Conservation (phyloP, 78 protist genomes). For the Dictyostelium capitatum region DNA sequence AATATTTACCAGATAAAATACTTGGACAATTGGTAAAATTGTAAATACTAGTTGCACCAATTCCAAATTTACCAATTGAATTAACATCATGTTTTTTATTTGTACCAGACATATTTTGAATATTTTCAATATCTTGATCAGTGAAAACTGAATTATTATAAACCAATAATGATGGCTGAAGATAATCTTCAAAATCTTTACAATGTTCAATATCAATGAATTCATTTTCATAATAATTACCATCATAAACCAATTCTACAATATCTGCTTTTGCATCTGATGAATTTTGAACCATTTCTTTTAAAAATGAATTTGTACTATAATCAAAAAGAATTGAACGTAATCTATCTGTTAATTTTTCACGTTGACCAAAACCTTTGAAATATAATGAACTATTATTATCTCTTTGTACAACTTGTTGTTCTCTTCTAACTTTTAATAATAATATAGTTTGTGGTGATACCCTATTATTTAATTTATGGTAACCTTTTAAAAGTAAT, state of each 20-base stretch:
- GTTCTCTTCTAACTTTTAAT: no score
- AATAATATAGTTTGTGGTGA: no score
- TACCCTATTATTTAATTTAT: no score
- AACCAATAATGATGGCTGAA: slow-evolving; percentile 19
- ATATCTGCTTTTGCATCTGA: slow-evolving; percentile 34
- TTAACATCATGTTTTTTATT: slow-evolving; percentile 37
- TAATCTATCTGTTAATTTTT: no score
- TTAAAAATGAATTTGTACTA: neutral
- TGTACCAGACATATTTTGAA: neutral
- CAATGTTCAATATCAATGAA: neutral
- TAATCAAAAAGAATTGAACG: no score
- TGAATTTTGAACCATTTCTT: slow-evolving; percentile 23
- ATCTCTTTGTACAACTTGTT: no score
- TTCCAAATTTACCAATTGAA: slow-evolving; percentile 57
- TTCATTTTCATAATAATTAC: neutral
- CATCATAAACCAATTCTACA: neutral
- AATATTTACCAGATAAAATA: neutral
- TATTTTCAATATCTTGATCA: slow-evolving; percentile 43
- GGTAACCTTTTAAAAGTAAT: no score
- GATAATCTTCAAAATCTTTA: neutral
- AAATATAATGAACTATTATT: no score
- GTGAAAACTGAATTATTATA: slow-evolving; percentile 17
- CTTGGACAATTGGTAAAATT: slow-evolving; percentile 20
- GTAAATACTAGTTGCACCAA: slow-evolving; percentile 50
- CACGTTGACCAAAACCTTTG: no score